Conservation (phyloP, 1,139 yeast species). For the Spencermartinsiella ligniputridi region DNA sequence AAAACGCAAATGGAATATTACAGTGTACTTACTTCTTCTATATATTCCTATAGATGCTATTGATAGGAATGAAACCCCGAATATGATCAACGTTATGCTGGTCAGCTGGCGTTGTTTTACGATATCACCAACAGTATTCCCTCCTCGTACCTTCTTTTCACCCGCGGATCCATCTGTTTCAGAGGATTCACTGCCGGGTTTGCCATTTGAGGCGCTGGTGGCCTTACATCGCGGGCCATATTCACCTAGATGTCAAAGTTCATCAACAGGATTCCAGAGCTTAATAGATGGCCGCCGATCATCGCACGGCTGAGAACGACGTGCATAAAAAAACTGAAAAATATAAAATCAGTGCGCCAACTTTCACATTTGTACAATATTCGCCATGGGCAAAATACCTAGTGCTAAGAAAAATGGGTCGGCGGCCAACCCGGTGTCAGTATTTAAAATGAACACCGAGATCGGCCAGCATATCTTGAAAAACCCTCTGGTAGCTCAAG, state of each 20-base stretch:
- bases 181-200: not conserved
- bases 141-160: not conserved
- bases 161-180: constrained; percentile 1
- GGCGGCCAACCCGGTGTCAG: constrained; percentile 44
- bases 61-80: constrained; percentile 39
- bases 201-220: constrained; percentile 3
- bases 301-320: constrained; percentile 5
- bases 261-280: no score
- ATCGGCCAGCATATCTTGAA: constrained; percentile 96
- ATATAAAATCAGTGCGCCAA: not conserved
- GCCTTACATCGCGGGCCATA: not conserved
- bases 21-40: constrained; percentile 29
- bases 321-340: constrained; percentile 4
- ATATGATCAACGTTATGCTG: constrained; percentile 38
- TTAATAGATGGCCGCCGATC: no score
- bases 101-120: not conserved
- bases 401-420: constrained; percentile 15
- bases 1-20: no score
- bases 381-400: constrained; percentile 23
- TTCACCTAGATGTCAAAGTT: not conserved
- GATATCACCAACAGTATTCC: not conserved
- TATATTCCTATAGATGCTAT: constrained; percentile 38
- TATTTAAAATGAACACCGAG: constrained; percentile 92
- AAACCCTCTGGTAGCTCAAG: constrained; percentile 95
- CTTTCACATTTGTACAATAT: not conserved